A percentile compares a stretch with the other conserved stretches of the same genome.
These are phyloP conservation scores for Cruciata laevipes DNA, from an alignment of 257 asterid genomes.

Conservation along the genomic window DNA sequence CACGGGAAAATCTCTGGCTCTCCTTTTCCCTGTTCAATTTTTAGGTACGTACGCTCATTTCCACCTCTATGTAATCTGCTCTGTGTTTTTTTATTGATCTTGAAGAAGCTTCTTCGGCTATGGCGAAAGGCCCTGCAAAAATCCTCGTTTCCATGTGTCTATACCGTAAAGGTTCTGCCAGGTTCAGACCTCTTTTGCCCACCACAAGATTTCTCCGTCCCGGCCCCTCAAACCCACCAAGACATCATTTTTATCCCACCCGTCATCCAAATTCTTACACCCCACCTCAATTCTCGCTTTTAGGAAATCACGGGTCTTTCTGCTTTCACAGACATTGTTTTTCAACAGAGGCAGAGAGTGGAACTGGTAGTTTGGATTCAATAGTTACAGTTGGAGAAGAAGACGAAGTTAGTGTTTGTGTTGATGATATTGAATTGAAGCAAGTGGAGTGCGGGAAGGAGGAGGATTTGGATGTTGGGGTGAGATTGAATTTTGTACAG, in stretches of 20 bases:
- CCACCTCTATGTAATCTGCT: not conserved
- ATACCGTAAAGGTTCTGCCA: slow-evolving; percentile 21
- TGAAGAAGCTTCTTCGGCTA: slow-evolving; percentile 3
- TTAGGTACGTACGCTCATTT: not conserved
- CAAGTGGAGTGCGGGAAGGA: slow-evolving; percentile 17
- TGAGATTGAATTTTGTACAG: slow-evolving; percentile 24
- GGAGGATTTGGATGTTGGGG: slow-evolving; percentile 17
- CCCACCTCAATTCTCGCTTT: slow-evolving; percentile 19
- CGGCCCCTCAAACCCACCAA: slow-evolving; percentile 19
- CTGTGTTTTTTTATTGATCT: not conserved
- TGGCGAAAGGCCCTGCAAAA: slow-evolving; percentile 52
- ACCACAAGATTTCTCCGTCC: slow-evolving; percentile 29
- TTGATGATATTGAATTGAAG: slow-evolving; percentile 21
- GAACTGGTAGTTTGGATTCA: slow-evolving; percentile 19
- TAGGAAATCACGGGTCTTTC: slow-evolving; percentile 13
- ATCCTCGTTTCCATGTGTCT: slow-evolving; percentile 42
- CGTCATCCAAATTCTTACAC: slow-evolving; percentile 11
- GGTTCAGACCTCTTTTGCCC: slow-evolving; percentile 23
- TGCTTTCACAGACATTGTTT: slow-evolving; percentile 24
- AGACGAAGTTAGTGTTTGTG: not conserved
- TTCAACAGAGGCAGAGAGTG: slow-evolving; percentile 30
- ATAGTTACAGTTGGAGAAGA: slow-evolving; percentile 10
- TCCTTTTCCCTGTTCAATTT: not conserved
- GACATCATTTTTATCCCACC: slow-evolving; percentile 17
- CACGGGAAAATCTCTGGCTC: slow-evolving; percentile 2